Evolutionary conservation across 345 rosid genomes (phyloP).

Genomic region (Corchorus capsularis): DNA sequence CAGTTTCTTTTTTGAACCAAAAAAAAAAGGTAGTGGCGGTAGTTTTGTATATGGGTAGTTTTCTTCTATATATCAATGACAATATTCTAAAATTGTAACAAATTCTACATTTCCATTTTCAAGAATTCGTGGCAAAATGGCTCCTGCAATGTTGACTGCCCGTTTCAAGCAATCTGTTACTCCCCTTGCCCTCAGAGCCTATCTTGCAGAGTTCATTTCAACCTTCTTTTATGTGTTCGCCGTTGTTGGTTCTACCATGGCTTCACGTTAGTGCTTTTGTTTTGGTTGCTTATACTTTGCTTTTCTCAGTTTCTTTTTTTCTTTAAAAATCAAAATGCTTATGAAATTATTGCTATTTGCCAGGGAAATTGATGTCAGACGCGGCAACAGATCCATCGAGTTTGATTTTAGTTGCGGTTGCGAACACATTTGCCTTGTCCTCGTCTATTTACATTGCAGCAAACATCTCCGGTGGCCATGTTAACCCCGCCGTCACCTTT

Average conservation of each 20-base stretch:
- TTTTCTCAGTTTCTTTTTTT: background rate
- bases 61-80: too few relatives aligned
- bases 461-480: slow-evolving; percentile 79
- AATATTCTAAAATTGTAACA: too few relatives aligned
- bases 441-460: slow-evolving; percentile 63
- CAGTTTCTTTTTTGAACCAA: too few relatives aligned
- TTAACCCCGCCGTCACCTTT: slow-evolving; percentile 93
- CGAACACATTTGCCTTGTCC: slow-evolving; percentile 71
- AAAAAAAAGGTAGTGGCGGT: too few relatives aligned
- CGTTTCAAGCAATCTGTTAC: slow-evolving; percentile 57
- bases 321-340: background rate
- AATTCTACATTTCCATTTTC: background rate
- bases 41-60: too few relatives aligned
- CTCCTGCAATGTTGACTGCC: slow-evolving; percentile 37
- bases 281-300: background rate
- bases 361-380: slow-evolving; percentile 66
- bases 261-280: slow-evolving; percentile 52
- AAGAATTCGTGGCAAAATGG: slow-evolving; percentile 42
- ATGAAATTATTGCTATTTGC: background rate
- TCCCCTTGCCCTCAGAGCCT: slow-evolving; percentile 56
- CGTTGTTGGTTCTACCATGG: slow-evolving; percentile 84
- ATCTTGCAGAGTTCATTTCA: slow-evolving; percentile 88
- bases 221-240: slow-evolving; percentile 83
- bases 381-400: slow-evolving; percentile 56
- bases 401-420: slow-evolving; percentile 60